Percentiles rank a stretch among this genome's conserved stretches.
Evolutionary conservation across 192 early-diverging fungal species (phyloP).

Genomic region (Ambispora gerdemannii): DNA sequence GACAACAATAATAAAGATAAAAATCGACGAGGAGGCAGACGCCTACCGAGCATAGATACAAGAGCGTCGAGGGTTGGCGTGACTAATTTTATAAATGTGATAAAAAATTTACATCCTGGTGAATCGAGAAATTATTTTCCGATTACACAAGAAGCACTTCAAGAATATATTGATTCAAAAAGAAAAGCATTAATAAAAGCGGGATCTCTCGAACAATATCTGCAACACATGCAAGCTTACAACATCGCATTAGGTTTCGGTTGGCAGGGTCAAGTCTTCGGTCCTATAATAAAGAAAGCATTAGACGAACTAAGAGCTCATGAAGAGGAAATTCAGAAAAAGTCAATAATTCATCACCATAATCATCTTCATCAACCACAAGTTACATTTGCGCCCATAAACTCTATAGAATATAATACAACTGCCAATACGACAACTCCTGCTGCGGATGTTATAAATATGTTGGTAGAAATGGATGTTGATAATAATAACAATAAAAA

Average conservation of each 20-base stretch:
- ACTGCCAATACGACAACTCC: background rate
- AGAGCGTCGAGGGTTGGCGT: conserved; percentile 23
- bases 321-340: conserved; percentile 8
- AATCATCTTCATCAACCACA: background rate
- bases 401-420: background rate
- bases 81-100: conserved; percentile 27
- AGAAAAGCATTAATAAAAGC: conserved; percentile 26
- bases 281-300: conserved; percentile 25
- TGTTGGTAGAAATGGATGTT: background rate
- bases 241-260: conserved; percentile 22
- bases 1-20: too few relatives aligned
- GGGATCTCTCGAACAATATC: conserved; percentile 29
- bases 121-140: conserved; percentile 27
- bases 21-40: too few relatives aligned
- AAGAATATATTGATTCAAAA: conserved; percentile 26
- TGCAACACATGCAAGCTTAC: conserved; percentile 29
- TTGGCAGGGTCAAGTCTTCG: conserved; percentile 20
- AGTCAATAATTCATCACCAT: too few relatives aligned
- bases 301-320: conserved; percentile 22
- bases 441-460: background rate
- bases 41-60: conserved; percentile 13
- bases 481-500: background rate
- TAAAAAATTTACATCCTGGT: conserved; percentile 21
- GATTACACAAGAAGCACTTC: conserved; percentile 15
- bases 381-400: background rate